A percentile compares a stretch with the other conserved stretches of the same genome.
Evolutionary conservation across 2,329 filamentous ascomycete species (phyloP).

Genomic region (Fusarium nematophilum): DNA sequence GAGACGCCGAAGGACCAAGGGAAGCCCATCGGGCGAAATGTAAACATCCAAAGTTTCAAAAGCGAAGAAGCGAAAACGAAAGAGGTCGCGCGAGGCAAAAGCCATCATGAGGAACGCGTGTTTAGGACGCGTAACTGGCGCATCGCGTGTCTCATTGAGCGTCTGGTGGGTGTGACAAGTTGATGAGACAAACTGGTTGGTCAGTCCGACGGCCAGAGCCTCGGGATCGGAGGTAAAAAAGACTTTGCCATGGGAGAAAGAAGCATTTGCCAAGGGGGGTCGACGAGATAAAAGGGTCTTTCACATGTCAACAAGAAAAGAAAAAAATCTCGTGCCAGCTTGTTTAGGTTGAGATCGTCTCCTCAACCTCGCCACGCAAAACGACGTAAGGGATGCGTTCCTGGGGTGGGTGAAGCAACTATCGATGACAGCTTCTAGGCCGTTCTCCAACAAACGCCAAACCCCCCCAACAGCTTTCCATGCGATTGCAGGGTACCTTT

Average conservation of each 20-base stretch:
- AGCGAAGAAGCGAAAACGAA: too few relatives aligned
- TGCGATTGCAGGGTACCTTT: conserved; percentile 23
- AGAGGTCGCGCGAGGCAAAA: too few relatives aligned
- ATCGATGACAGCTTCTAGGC: conserved; percentile 20
- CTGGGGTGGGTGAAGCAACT: conserved; percentile 15
- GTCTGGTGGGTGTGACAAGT: conserved; percentile 10
- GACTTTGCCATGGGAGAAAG: background rate
- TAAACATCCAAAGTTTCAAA: too few relatives aligned
- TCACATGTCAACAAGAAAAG: conserved; percentile 25
- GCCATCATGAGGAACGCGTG: too few relatives aligned
- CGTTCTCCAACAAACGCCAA: conserved; percentile 12
- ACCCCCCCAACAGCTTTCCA: conserved; percentile 9
- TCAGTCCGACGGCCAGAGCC: background rate
- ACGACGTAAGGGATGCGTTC: conserved; percentile 32
- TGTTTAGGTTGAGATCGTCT: conserved; percentile 33
- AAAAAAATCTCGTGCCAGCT: conserved; percentile 6
- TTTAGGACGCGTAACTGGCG: too few relatives aligned
- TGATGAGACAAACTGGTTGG: background rate
- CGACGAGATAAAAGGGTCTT: conserved; percentile 20
- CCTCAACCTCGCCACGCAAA: conserved; percentile 31
- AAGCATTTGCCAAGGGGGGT: conserved; percentile 15
- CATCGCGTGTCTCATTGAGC: background rate
- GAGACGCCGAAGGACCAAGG: too few relatives aligned
- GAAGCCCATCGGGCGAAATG: too few relatives aligned
- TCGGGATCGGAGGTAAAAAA: conserved; percentile 5